These are phyloP conservation scores for Neurospora sp. DNA, from an alignment of 495 filamentous ascomycete species.

Conservation along the genomic window DNA sequence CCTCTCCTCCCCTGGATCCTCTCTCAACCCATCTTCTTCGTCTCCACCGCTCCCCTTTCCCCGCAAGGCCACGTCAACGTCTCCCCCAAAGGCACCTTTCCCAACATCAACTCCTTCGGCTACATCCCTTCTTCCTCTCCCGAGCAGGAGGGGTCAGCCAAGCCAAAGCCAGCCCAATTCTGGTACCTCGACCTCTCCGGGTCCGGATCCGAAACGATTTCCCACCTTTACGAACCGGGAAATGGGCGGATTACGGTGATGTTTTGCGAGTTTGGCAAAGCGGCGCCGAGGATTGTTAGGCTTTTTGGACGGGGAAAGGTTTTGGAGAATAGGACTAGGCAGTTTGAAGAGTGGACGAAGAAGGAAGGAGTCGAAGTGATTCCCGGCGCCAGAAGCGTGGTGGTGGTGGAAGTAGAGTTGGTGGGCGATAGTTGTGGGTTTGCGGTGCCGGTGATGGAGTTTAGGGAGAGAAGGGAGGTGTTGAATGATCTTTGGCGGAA, in stretches of 20 bases:
- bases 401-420: slow-evolving; percentile 57
- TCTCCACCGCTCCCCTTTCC: slow-evolving; percentile 53
- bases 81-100: slow-evolving; percentile 54
- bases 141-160: background rate
- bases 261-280: slow-evolving; percentile 53
- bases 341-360: slow-evolving; percentile 39
- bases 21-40: slow-evolving; percentile 57
- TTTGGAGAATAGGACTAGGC: slow-evolving; percentile 44
- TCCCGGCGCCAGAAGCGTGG: slow-evolving; percentile 49
- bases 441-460: slow-evolving; percentile 43
- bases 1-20: slow-evolving; percentile 48
- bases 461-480: slow-evolving; percentile 35
- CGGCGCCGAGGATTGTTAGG: slow-evolving; percentile 52
- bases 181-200: slow-evolving; percentile 67
- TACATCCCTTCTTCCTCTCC: slow-evolving; percentile 26
- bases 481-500: slow-evolving; percentile 40
- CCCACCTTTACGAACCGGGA: slow-evolving; percentile 54
- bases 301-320: slow-evolving; percentile 61
- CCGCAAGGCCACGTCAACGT: slow-evolving; percentile 51
- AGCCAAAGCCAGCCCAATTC: slow-evolving; percentile 30
- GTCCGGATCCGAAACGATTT: slow-evolving; percentile 61
- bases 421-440: slow-evolving; percentile 46
- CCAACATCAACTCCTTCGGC: slow-evolving; percentile 40
- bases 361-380: slow-evolving; percentile 32
- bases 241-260: slow-evolving; percentile 65